Base-by-base conservation (phyloP, 2,329 filamentous ascomycete genomes). In the Herpotrichia juniperi region DNA sequence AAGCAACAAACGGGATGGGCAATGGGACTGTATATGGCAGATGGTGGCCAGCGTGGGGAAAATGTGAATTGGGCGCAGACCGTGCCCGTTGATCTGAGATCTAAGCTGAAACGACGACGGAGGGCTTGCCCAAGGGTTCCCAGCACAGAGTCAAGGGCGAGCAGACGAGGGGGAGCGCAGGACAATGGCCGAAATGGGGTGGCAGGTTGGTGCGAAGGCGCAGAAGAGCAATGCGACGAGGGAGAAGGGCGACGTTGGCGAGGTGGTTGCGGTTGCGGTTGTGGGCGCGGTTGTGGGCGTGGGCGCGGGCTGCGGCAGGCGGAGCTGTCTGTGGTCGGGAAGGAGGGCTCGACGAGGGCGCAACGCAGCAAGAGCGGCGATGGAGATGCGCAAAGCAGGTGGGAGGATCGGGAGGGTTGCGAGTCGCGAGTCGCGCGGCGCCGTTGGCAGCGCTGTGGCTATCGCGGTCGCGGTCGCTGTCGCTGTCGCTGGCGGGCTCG, bases 101-200 rank as follows among this genome's bases (percentile, higher is more conserved):
- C 54, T 48, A 59, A 63, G 55, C 61, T 71, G 68, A 71, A 71
- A 71, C 69, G 59, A 46, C 66, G 62, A 69, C 57, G 59, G 57
- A 35, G 48, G 54, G 51, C 24, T 9, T 42, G 50, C 50, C 46
- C 55, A 46, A 26, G 31, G 34, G 12, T 37, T 8, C 4, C 34
- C 16, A 21, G 34, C 34, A 17, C 34, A 21, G 17, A 37, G 5
- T 21, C 16, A 5, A 34, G 34, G 17, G 9, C 22, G 34, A 8
- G 12, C 26, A 30, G 26, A 12, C 12, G 26, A 12, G 26, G 26
- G 26, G 26, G 26, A 30, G 46, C 45, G 21, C 46, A 31, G 8
- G 17, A 22, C 34, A 48, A 14, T 22, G 6, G 19, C 34, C 19
- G 21, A 17, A 39, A 17, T 22, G 24, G 8, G 32, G 42, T 31